These are phyloP conservation scores for Phragmites australis DNA, from an alignment of 176 grass and related monocot species.

Conservation along the genomic window DNA sequence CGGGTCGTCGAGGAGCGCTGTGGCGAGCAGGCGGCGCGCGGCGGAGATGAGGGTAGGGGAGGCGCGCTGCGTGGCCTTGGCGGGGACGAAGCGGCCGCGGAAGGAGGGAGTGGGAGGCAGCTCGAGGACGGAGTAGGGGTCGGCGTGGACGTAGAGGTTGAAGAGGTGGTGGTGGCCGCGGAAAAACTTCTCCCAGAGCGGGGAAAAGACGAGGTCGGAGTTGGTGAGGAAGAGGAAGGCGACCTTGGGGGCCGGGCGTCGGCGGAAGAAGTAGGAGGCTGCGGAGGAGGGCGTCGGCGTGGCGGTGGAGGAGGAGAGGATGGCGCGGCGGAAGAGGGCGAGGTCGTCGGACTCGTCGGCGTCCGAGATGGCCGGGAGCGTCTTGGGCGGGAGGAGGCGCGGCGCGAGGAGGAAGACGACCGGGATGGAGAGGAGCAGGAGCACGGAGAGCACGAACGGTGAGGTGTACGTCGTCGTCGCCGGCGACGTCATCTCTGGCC, in stretches of 20 bases:
- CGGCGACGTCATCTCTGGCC: conserved; percentile 52
- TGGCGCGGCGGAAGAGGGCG: conserved; percentile 90
- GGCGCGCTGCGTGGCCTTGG: conserved; percentile 84
- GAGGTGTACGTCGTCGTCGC: conserved; percentile 46
- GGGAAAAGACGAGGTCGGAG: conserved; percentile 76
- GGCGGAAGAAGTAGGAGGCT: conserved; percentile 48
- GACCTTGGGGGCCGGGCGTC: conserved; percentile 62
- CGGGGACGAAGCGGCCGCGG: conserved; percentile 68
- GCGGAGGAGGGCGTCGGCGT: conserved; percentile 40
- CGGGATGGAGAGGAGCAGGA: conserved; percentile 71
- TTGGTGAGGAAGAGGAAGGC: conserved; percentile 94
- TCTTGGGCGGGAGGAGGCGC: conserved; percentile 76
- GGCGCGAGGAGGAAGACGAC: conserved; percentile 71
- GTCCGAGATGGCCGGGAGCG: conserved; percentile 79
- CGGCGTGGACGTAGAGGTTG: conserved; percentile 91
- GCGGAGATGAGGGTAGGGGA: conserved; percentile 91
- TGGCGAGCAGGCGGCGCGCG: conserved; percentile 75
- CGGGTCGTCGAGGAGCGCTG: conserved; percentile 63
- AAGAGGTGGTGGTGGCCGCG: conserved; percentile 55
- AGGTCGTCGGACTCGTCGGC: conserved; percentile 93
- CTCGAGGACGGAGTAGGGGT: conserved; percentile 55
- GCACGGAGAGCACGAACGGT: conserved; percentile 64
- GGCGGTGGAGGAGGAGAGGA: conserved; percentile 61
- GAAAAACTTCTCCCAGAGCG: conserved; percentile 91
- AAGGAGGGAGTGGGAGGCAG: conserved; percentile 61